Evolutionary conservation across 2,329 filamentous ascomycete species (phyloP), one percentile per base, ranked within the genome.

Genomic region (Fusarium compactum): DNA sequence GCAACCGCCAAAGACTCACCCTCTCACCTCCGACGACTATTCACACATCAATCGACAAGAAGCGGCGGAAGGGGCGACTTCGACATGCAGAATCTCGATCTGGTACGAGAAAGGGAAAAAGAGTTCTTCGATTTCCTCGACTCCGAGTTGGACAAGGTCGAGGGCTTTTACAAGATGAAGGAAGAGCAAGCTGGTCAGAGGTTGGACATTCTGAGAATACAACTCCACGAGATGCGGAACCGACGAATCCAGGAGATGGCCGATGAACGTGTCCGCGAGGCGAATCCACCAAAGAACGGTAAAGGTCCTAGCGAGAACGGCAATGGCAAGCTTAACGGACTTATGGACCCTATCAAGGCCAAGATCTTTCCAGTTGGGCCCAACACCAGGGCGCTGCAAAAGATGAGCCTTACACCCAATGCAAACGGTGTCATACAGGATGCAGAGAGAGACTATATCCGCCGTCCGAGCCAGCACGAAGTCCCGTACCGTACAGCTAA

Each of bases 221-320:
- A 99, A 78, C 85, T 99, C 32, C 95, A 97, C 77, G 92, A 97
- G 74, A 97, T 98, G 94, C 88, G 94, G 46, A 94, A 97, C 78
- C 88, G 92, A 16, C 90, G 95, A 24, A 86, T 93, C 29, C 87
- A 91, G 55, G 94, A 98, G 76, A 84, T 94, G 61, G 80, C 86
- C 65, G 81, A 83, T 46, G 76, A 80, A 46, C 82, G 76, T 64
- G 76, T 55, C 63, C 69, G 79, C 64, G 62, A 82, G 76, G 62
- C 77, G 11, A 65, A 73, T 18, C 50, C 69, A 14, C 55, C 56
- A 47, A 70, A 69, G 63, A 74, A 68, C 29, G 69, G 60, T 22
- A 74, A 68, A 30, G 69, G 60, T 27, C 56, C 14, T 6, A 51
- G 52, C 14, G 69, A 72, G 46, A 70, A 71, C 40, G 74, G 67